phyloP scores from a whole-genome alignment of 768 basidiomycete genomes.

The Tulasnella sp. region DNA sequence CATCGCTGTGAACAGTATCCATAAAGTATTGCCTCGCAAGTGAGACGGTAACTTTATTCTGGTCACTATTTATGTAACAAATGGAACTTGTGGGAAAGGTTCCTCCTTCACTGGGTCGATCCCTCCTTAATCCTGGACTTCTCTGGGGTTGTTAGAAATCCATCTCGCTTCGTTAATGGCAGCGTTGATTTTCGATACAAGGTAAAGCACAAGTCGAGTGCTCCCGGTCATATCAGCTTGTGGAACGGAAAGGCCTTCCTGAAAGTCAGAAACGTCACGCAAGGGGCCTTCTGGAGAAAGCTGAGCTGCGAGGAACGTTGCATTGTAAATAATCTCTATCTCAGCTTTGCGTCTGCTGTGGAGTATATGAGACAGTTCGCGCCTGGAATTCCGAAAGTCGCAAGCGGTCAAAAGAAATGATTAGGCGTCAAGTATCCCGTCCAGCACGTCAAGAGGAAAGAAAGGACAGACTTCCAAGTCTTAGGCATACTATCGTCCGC shows the following conservation, averaged over 20 bases:
- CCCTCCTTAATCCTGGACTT: background rate
- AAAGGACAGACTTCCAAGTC: constrained; percentile 64
- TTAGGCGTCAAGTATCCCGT: background rate
- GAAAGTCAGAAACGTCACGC: background rate
- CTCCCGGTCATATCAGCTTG: background rate
- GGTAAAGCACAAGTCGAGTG: constrained; percentile 24
- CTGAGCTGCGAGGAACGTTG: constrained; percentile 2
- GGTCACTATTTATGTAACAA: background rate
- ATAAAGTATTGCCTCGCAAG: too few species aligned
- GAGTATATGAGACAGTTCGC: constrained; percentile 79
- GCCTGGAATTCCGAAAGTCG: constrained; percentile 51
- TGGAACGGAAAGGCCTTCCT: background rate
- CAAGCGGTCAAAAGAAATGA: background rate
- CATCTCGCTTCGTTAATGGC: background rate
- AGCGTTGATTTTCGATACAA: constrained; percentile 26
- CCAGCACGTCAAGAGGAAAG: background rate
- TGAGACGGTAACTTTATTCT: too few species aligned
- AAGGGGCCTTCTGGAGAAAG: background rate
- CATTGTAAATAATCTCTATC: constrained; percentile 60
- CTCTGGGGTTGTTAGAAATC: too few species aligned
- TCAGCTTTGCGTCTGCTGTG: constrained; percentile 88
- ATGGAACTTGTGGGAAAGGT: background rate
- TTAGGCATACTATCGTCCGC: constrained; percentile 50
- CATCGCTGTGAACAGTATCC: too few species aligned
- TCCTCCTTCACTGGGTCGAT: background rate